Base-by-base conservation (phyloP, 1,284 basidiomycete species). In the Sphaerobolus stellatus region DNA sequence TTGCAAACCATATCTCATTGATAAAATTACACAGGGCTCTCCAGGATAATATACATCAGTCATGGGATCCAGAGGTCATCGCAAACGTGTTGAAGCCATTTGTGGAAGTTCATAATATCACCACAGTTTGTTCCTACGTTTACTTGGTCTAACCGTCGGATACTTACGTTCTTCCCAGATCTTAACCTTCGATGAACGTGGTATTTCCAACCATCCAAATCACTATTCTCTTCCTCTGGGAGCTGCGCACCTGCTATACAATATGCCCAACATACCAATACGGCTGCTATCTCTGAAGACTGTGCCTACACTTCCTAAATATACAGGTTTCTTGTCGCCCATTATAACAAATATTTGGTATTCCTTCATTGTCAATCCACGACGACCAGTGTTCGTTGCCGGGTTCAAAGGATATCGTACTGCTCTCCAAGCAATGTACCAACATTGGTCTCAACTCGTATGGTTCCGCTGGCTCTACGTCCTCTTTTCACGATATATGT, bases 381-480 rank as follows among this genome's bases (percentile, higher is more conserved):
- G 50, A 57, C 22, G 49, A 18, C 51, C 14, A 48, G 59, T 75
- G 2, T 80, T 87, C 56, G 71, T 87, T 4, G 79, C 86, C 2
- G 79, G 80, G 6, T 66, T 79, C 28, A 52, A 59, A 24, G 80
- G 80, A 52, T 96, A 91, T 64, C 36, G 70, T 44, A 72, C 65
- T 9, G 83, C 86, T 1, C 66, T 90, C 14, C 64, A 68, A 14
- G 92, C 93, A 2, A 94, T 96, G 86, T 70, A 72, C 57, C 71
- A 79, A 57, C 94, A 98, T 65, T 57, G 71, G 54, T 84, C 82
- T 53, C 94, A 98, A 74, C 72, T 93, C 59, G 82, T 86, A 22
- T 97, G 94, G 94, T 97, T 94, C 73, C 80, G 94, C 47, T 92
- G 86, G 80, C 72, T 94, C 48, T 94, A 95, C 64, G 77, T 96